These are phyloP conservation scores for Phoma sp. DNA, from an alignment of 2,329 filamentous ascomycete species.

Conservation along the genomic window DNA sequence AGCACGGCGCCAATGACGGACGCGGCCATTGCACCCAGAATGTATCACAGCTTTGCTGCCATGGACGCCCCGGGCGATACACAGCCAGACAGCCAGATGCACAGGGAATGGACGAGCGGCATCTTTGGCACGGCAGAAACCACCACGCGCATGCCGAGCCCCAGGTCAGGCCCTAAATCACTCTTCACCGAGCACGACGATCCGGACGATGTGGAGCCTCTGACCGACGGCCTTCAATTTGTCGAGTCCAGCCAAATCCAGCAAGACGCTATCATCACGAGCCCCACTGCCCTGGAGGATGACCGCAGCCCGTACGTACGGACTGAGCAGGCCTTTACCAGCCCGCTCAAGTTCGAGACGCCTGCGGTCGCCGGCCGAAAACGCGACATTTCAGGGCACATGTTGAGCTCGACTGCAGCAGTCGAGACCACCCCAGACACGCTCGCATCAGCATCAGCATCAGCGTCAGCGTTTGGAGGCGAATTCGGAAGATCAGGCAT, in stretches of 20 bases:
- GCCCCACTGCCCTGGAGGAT: conserved; percentile 39
- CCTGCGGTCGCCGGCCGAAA: conserved; percentile 51
- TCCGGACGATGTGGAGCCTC: conserved; percentile 23
- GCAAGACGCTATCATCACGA: conserved; percentile 34
- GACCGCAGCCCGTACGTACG: conserved; percentile 28
- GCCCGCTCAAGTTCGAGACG: conserved; percentile 50
- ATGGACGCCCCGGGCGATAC: conserved; percentile 53
- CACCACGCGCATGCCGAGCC: conserved; percentile 13
- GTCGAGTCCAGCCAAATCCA: conserved; percentile 37
- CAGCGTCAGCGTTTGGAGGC: conserved; percentile 38
- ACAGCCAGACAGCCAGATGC: conserved; percentile 56
- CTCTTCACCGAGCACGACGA: conserved; percentile 29
- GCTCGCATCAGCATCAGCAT: conserved; percentile 41
- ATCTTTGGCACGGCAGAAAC: conserved; percentile 23
- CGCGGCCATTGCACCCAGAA: conserved; percentile 27
- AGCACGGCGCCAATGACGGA: conserved; percentile 27
- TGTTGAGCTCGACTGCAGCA: conserved; percentile 49
- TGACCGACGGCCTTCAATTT: conserved; percentile 27
- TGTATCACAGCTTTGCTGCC: conserved; percentile 49
- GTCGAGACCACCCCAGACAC: conserved; percentile 52
- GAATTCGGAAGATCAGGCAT: conserved; percentile 31
- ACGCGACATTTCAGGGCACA: conserved; percentile 47
- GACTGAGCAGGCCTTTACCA: conserved; percentile 31
- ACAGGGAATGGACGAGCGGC: conserved; percentile 48
- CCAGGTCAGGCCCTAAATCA: conserved; percentile 17